Percentiles rank a stretch among this genome's conserved stretches.
Evolutionary conservation across 2,329 filamentous ascomycete genomes (phyloP).

Genomic region (Graphium sp.): DNA sequence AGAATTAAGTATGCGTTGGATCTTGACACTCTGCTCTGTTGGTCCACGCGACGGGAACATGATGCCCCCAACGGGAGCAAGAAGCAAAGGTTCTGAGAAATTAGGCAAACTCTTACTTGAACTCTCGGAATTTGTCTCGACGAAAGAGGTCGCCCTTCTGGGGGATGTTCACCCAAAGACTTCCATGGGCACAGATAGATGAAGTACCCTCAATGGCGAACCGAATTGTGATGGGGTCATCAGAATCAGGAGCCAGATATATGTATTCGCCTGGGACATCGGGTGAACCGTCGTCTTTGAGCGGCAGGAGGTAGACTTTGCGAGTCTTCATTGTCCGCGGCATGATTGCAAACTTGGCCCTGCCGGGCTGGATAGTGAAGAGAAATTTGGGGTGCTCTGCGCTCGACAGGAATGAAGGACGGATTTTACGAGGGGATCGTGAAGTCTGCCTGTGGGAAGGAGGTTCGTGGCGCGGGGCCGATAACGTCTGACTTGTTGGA

Average conservation of each 20-base stretch:
- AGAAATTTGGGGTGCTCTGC: background rate
- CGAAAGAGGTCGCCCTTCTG: conserved; percentile 58
- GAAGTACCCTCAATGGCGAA: conserved; percentile 91
- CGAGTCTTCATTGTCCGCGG: conserved; percentile 45
- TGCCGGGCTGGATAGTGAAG: background rate
- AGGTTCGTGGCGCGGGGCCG: too few species aligned
- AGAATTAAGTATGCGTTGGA: too few species aligned
- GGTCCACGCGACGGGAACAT: too few species aligned
- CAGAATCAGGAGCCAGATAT: conserved; percentile 63
- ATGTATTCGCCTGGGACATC: conserved; percentile 82
- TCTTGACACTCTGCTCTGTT: too few species aligned
- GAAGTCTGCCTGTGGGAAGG: too few species aligned
- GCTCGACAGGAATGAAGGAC: too few species aligned
- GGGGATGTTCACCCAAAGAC: conserved; percentile 92
- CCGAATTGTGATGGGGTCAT: conserved; percentile 61
- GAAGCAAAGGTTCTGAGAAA: too few species aligned
- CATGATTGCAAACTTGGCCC: conserved; percentile 23
- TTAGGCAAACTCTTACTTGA: conserved; percentile 57
- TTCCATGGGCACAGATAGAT: conserved; percentile 87
- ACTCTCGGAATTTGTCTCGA: conserved; percentile 68
- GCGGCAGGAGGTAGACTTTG: conserved; percentile 72
- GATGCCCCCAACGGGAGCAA: too few species aligned
- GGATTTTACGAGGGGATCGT: too few species aligned
- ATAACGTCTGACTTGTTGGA: too few species aligned
- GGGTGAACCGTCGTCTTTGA: conserved; percentile 87